These are phyloP conservation scores for Coprinopsis marcescibilis DNA, from an alignment of 768 basidiomycete species.

Conservation along the genomic window DNA sequence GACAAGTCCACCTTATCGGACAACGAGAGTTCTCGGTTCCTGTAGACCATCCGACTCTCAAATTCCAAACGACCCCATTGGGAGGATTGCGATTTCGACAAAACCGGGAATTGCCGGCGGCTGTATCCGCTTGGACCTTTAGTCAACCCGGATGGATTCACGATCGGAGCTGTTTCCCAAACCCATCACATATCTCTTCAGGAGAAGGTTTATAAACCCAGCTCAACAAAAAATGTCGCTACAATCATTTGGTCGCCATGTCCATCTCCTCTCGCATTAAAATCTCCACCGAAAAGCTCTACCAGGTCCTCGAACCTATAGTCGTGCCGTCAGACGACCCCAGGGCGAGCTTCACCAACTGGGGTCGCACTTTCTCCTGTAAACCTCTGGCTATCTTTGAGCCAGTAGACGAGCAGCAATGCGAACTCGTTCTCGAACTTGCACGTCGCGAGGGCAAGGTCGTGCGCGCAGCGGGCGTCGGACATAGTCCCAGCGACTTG, in stretches of 20 bases:
- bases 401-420: conserved; percentile 65
- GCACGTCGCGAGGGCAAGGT: conserved; percentile 66
- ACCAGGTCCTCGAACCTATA: conserved; percentile 48
- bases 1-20: not conserved
- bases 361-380: conserved; percentile 79
- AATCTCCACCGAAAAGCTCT: conserved; percentile 28
- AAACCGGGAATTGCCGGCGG: conserved; percentile 1
- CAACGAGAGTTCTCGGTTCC: conserved; percentile 3
- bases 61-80: not conserved
- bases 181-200: conserved; percentile 1
- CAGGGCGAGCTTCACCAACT: conserved; percentile 64
- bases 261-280: not conserved
- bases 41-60: not conserved
- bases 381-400: conserved; percentile 66
- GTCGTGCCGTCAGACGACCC: conserved; percentile 35
- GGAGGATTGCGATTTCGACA: not conserved
- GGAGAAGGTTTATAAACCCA: conserved; percentile 5
- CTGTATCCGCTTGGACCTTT: not conserved
- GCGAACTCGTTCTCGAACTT: conserved; percentile 72
- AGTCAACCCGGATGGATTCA: conserved; percentile 1
- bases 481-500: conserved; percentile 91
- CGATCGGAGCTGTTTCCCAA: not conserved
- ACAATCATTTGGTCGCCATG: not conserved
- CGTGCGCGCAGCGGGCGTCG: conserved; percentile 81
- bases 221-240: not conserved